A percentile compares a stretch with the other conserved stretches of the same genome.
These are phyloP conservation scores for Pseudoneurospora amorphoporcata DNA, from an alignment of 495 filamentous ascomycete genomes.

Conservation along the genomic window DNA sequence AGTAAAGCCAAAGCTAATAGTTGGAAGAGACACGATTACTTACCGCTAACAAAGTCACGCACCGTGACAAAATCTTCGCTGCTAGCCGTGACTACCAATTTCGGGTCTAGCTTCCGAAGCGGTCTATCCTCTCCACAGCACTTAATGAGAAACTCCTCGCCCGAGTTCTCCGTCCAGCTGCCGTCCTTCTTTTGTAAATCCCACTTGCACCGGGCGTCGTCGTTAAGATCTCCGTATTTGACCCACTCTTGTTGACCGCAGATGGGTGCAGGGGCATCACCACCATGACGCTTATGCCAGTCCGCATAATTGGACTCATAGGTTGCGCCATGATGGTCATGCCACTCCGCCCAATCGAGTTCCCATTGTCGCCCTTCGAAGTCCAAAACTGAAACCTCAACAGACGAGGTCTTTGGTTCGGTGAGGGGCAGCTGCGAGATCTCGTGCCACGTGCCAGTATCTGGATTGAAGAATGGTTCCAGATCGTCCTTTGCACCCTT, in stretches of 20 bases:
- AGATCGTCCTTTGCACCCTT: slow-evolving; percentile 2
- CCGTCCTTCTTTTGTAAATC: slow-evolving; percentile 5
- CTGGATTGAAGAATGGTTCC: slow-evolving; percentile 6
- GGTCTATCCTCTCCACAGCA: slow-evolving; percentile 6
- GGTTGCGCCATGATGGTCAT: not conserved
- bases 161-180: slow-evolving; percentile 7
- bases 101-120: slow-evolving; percentile 1
- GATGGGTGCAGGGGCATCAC: not conserved
- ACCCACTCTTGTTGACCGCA: not conserved
- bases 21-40: not conserved
- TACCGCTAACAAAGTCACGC: slow-evolving; percentile 5
- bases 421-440: slow-evolving; percentile 9
- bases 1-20: not conserved
- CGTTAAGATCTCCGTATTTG: slow-evolving; percentile 9
- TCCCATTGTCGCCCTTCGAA: slow-evolving; percentile 14
- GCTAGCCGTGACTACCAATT: not conserved
- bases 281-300: not conserved
- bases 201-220: slow-evolving; percentile 5
- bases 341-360: slow-evolving; percentile 8
- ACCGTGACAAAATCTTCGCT: not conserved
- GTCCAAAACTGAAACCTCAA: slow-evolving; percentile 4
- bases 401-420: slow-evolving; percentile 17
- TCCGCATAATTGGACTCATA: too few relatives aligned
- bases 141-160: slow-evolving; percentile 3
- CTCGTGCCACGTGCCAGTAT: slow-evolving; percentile 11